These are phyloP conservation scores for Clavispora asparagi DNA, from an alignment of 805 yeast genomes.

Conservation along the genomic window DNA sequence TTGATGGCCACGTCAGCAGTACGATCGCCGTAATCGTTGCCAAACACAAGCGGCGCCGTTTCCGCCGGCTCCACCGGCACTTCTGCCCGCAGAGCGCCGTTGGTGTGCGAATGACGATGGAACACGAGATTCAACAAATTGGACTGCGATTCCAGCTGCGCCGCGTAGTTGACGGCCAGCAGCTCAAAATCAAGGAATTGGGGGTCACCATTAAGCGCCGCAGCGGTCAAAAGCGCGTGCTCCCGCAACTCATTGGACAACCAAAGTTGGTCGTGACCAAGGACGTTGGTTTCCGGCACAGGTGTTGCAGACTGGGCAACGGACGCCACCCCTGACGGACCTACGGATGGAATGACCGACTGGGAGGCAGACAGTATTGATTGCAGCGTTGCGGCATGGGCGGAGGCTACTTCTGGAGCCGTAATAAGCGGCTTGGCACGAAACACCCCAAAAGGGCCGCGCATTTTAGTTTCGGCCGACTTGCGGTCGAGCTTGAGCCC, in stretches of 20 bases:
- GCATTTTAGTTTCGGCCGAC: constrained; percentile 36
- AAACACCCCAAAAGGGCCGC: constrained; percentile 85
- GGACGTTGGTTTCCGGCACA: constrained; percentile 2
- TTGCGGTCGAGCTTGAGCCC: constrained; percentile 33
- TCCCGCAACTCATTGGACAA: constrained; percentile 64
- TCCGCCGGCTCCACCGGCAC: neutral
- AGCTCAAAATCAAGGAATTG: constrained; percentile 47
- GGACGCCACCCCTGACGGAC: neutral
- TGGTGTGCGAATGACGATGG: constrained; percentile 36
- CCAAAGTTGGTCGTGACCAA: constrained; percentile 54
- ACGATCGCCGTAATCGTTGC: constrained; percentile 1
- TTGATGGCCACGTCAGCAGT: constrained; percentile 18
- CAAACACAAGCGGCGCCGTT: neutral
- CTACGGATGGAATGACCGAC: neutral
- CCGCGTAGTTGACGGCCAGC: constrained; percentile 7
- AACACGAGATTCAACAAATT: constrained; percentile 50
- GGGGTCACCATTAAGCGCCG: constrained; percentile 59
- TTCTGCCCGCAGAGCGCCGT: constrained; percentile 1
- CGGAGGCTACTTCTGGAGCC: neutral
- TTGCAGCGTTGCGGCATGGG: neutral
- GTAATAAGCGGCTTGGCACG: neutral
- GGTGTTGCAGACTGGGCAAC: neutral
- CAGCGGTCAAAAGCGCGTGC: constrained; percentile 69
- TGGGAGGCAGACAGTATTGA: neutral
- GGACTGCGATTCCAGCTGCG: constrained; percentile 24